These are phyloP conservation scores for Rhododendron williamsianum DNA, from an alignment of 148 eudicot species.

Conservation along the genomic window DNA sequence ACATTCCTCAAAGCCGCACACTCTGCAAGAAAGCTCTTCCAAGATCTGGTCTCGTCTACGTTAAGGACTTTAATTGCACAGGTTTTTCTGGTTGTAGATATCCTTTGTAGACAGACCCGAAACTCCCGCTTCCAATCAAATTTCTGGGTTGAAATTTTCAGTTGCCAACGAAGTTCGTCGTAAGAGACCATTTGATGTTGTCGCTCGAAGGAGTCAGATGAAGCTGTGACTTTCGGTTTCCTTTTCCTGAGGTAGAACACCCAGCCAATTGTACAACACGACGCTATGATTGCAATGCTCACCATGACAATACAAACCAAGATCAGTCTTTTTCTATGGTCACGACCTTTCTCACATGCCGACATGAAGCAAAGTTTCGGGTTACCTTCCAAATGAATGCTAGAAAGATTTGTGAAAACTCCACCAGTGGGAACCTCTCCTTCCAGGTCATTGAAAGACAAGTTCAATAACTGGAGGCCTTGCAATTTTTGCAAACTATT, in stretches of 20 bases:
- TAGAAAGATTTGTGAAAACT: constrained; percentile 29
- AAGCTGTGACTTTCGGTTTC: background rate
- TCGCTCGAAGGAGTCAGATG: constrained; percentile 9
- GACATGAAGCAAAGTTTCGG: constrained; percentile 26
- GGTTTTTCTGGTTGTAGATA: background rate
- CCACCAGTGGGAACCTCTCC: constrained; percentile 40
- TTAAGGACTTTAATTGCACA: constrained; percentile 32
- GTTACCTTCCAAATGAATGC: constrained; percentile 36
- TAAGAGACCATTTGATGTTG: constrained; percentile 16
- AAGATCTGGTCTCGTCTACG: background rate
- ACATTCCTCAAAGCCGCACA: constrained; percentile 26
- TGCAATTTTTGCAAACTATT: constrained; percentile 14
- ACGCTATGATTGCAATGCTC: constrained; percentile 10
- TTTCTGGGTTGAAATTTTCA: constrained; percentile 7
- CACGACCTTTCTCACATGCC: constrained; percentile 8
- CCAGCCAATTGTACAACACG: background rate
- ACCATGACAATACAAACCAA: background rate
- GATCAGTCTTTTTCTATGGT: background rate
- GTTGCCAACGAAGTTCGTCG: constrained; percentile 12
- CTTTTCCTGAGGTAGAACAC: constrained; percentile 18
- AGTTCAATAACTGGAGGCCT: constrained; percentile 34
- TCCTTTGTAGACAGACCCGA: constrained; percentile 32
- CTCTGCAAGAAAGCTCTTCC: constrained; percentile 29
- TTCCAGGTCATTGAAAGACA: constrained; percentile 48
- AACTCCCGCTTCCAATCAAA: constrained; percentile 24